Conservation (phyloP, 257 asterid genomes). For the Ajuga chamaepitys region DNA sequence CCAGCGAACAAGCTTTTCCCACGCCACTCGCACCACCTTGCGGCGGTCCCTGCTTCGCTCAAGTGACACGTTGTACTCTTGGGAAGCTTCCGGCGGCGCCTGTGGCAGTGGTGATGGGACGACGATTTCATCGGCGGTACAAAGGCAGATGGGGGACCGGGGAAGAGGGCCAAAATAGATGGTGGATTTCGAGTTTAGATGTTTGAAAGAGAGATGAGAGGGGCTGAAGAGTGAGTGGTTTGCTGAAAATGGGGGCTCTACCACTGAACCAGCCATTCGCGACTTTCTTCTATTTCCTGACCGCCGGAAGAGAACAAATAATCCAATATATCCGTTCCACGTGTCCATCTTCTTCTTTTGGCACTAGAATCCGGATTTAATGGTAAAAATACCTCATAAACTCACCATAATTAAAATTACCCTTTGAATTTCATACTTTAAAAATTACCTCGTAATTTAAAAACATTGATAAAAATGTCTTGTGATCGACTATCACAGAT, state of each 20-base stretch:
- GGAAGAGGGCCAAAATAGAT: constrained; percentile 16
- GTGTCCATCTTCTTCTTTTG: not conserved
- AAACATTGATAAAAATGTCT: too few species aligned
- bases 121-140: constrained; percentile 30
- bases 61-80: constrained; percentile 14
- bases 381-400: too few species aligned
- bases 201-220: constrained; percentile 12
- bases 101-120: constrained; percentile 12
- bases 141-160: constrained; percentile 27
- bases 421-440: too few species aligned
- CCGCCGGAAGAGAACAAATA: not conserved
- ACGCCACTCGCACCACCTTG: constrained; percentile 67
- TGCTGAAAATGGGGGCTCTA: constrained; percentile 41
- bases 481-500: too few species aligned
- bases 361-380: too few species aligned
- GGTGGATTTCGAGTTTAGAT: constrained; percentile 12
- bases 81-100: constrained; percentile 26
- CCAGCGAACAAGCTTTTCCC: constrained; percentile 96
- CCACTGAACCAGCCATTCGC: constrained; percentile 45
- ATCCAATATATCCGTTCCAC: constrained; percentile 25
- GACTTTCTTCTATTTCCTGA: constrained; percentile 4
- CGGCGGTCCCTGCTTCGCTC: constrained; percentile 57
- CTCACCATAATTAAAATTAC: too few species aligned
- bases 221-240: constrained; percentile 8
- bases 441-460: too few species aligned